Base-by-base conservation (phyloP, 257 asterid genomes). In the Schizonepeta tenuifolia region DNA sequence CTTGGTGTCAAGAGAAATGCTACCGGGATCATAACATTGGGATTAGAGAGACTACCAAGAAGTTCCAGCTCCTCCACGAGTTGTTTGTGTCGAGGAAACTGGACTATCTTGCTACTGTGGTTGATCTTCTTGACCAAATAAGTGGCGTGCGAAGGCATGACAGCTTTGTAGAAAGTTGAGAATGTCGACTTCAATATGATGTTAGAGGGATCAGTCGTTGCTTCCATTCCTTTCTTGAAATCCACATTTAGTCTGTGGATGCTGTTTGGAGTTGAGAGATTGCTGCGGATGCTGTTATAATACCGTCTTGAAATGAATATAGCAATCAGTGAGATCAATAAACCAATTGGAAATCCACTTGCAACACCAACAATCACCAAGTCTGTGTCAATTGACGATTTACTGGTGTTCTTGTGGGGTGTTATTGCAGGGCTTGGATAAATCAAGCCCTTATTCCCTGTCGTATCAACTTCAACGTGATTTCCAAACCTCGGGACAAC, bases 1-100 rank as follows among this genome's bases (percentile, higher is more conserved):
- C 84, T 83, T 8, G 33, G 77, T 15, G 92, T 82, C 86, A 92
- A 72, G 33, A 79, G 86, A 77, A 89, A 92, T 26, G 96, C 98
- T 73, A 89, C 78, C 20, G 96, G 97, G 77, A 84, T 82, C 97
- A 89, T 89, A 67, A 88, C 82, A 69, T 89, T 92, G 2, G 98
- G 83, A 69, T 89, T 88, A 18, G 77, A 80, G 33, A 89, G 75
- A 75, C 72, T 86, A 38, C 93, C 98, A 26, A 88, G 83, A 65
- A 63, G 75, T 78, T 85, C 85, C 12, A 89, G 84, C 80, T 92
- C 98, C 86, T 84, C 84, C 12, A 83, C 90, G 49, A 43, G n/a
- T 11, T 43, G 0, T 4, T 43, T 43, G n/a, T 43, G 51, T 14
- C 51, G 51, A 12, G 51, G 51, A 46, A n/a, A 49, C 10, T 49